phyloP scores from a whole-genome alignment of 305 asterid genomes.

The Lippia alba region DNA sequence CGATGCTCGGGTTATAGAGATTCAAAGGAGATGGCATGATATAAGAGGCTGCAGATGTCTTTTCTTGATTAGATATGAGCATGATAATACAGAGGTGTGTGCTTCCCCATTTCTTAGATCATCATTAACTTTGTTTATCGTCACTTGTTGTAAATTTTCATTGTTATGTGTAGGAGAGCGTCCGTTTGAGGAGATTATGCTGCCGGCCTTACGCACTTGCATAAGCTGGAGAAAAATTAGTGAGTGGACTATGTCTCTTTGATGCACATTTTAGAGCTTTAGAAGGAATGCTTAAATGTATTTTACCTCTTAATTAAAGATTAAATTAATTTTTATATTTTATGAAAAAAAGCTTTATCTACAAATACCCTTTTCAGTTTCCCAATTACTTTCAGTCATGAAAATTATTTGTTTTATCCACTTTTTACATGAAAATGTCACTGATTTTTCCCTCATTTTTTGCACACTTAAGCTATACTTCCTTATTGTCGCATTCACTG shows the following conservation, averaged over 20 bases:
- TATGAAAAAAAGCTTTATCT: neutral
- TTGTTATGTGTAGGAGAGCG: slow-evolving; percentile 60
- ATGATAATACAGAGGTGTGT: slow-evolving; percentile 70
- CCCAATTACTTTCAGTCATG: neutral
- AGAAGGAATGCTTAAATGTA: neutral
- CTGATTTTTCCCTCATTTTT: neutral
- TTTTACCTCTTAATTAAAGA: neutral
- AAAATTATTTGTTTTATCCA: neutral
- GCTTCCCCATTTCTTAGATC: neutral
- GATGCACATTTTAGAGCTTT: slow-evolving; percentile 4
- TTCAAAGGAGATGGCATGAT: slow-evolving; percentile 79
- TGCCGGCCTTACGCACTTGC: slow-evolving; percentile 56
- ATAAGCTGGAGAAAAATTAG: slow-evolving; percentile 22
- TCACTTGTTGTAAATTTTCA: slow-evolving; percentile 10
- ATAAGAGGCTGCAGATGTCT: slow-evolving; percentile 87
- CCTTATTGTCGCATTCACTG: neutral
- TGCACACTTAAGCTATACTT: neutral
- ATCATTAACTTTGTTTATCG: neutral
- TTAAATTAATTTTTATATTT: too few relatives aligned
- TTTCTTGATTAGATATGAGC: slow-evolving; percentile 68
- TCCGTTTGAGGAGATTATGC: slow-evolving; percentile 77
- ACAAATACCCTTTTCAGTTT: neutral
- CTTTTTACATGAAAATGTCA: neutral
- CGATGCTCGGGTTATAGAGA: slow-evolving; percentile 72
- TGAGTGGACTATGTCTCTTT: neutral